A percentile compares a stretch with the other conserved stretches of the same genome.
Evolutionary conservation across 2,329 filamentous ascomycete species (phyloP).

Genomic region (Alternaria gaisen): DNA sequence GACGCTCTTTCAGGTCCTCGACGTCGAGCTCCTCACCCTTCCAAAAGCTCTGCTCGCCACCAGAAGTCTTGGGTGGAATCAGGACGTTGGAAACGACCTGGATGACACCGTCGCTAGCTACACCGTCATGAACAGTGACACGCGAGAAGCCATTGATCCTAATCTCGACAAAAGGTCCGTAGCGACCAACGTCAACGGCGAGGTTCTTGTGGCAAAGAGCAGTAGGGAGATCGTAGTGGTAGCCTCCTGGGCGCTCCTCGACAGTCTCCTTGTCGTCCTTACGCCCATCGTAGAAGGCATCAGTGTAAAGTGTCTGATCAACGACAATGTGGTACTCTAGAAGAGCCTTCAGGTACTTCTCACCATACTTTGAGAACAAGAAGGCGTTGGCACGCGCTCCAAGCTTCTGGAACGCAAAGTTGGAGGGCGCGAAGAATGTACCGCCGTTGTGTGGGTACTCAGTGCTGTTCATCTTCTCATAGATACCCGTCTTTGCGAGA

Average conservation of each 20-base stretch:
- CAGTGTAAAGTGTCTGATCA: constrained; percentile 81
- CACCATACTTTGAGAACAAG: constrained; percentile 79
- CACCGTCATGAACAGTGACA: constrained; percentile 73
- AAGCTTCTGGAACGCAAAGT: constrained; percentile 80
- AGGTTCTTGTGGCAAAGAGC: constrained; percentile 72
- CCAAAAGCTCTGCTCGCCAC: constrained; percentile 48
- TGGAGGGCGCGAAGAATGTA: constrained; percentile 83
- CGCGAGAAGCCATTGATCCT: constrained; percentile 76
- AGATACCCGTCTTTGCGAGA: constrained; percentile 76
- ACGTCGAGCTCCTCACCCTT: constrained; percentile 63
- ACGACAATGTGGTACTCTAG: constrained; percentile 81
- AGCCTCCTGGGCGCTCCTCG: constrained; percentile 54
- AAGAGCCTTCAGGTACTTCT: constrained; percentile 78
- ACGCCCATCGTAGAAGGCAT: constrained; percentile 72
- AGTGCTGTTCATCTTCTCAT: constrained; percentile 64
- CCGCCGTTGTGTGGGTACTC: constrained; percentile 65
- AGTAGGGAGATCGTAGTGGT: constrained; percentile 76
- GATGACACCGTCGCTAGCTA: constrained; percentile 82
- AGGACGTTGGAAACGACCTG: constrained; percentile 78
- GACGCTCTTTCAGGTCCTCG: constrained; percentile 67
- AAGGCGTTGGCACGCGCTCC: constrained; percentile 80
- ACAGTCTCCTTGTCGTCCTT: constrained; percentile 32
- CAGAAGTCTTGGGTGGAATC: constrained; percentile 72
- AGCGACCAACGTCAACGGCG: constrained; percentile 74
- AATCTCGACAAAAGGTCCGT: constrained; percentile 74